These are phyloP conservation scores for Coemansia sp. DNA, from an alignment of 192 early-diverging fungal genomes.

Conservation along the genomic window DNA sequence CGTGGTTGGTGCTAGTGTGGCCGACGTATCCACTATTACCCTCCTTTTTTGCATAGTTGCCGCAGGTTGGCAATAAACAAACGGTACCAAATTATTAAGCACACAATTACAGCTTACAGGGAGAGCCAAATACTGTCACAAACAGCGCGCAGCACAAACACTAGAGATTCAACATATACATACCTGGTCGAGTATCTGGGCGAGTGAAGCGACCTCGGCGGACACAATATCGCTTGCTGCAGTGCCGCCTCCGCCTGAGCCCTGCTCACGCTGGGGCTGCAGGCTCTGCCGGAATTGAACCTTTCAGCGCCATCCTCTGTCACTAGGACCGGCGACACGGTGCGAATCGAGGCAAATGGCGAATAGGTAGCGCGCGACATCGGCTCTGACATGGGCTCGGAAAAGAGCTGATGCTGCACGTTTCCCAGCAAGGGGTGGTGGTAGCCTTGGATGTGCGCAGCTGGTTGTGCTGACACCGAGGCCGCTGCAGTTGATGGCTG, in stretches of 20 bases:
- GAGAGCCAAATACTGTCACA: too few species aligned
- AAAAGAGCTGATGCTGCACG: background rate
- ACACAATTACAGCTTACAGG: background rate
- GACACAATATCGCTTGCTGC: slow-evolving; percentile 43
- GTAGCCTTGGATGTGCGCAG: background rate
- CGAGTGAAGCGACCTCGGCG: slow-evolving; percentile 7
- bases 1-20: background rate
- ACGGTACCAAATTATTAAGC: slow-evolving; percentile 1
- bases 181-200: slow-evolving; percentile 11
- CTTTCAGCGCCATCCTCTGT: background rate
- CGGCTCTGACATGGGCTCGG: background rate
- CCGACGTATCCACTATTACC: slow-evolving; percentile 3
- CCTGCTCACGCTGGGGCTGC: slow-evolving; percentile 1
- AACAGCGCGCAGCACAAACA: too few species aligned
- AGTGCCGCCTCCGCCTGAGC: slow-evolving; percentile 37
- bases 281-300: background rate
- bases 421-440: slow-evolving; percentile 33
- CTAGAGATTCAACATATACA: slow-evolving; percentile 1
- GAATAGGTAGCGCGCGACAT: slow-evolving; percentile 21
- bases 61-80: slow-evolving; percentile 5
- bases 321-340: slow-evolving; percentile 32
- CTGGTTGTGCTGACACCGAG: background rate
- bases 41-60: background rate
- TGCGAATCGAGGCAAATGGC: slow-evolving; percentile 45
- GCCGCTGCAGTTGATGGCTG: background rate